phyloP scores from a whole-genome alignment of 805 yeast genomes.

The Nakazawaea anatomiae region DNA sequence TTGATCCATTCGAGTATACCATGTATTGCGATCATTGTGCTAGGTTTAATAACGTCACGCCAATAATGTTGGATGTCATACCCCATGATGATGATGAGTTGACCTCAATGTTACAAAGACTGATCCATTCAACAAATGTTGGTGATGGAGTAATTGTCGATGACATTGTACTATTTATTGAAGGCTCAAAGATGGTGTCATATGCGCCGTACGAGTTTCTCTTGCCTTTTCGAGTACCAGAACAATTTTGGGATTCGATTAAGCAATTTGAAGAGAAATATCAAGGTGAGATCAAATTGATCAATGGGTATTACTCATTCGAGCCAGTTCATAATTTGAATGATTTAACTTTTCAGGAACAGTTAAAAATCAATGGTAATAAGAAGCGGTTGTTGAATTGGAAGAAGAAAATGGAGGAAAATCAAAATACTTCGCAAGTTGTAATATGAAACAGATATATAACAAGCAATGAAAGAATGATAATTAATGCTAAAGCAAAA shows the following conservation, averaged over 20 bases:
- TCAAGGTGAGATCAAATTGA: background rate
- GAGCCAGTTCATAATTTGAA: background rate
- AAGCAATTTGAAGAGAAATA: background rate
- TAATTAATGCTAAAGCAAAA: too few relatives aligned
- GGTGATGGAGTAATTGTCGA: background rate
- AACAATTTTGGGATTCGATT: background rate
- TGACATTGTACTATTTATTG: background rate
- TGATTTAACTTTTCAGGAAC: background rate
- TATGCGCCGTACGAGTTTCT: constrained; percentile 6
- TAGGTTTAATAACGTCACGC: too few relatives aligned
- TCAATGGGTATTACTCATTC: background rate
- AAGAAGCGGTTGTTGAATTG: background rate
- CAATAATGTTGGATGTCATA: too few relatives aligned
- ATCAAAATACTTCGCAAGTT: background rate
- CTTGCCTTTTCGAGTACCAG: constrained; percentile 11
- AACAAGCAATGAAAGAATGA: background rate
- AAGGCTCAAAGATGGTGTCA: constrained; percentile 12
- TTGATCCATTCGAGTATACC: constrained; percentile 1
- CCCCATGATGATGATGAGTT: too few relatives aligned
- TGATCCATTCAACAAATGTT: background rate
- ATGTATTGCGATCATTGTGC: constrained; percentile 1
- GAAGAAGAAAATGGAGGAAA: background rate
- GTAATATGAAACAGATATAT: background rate
- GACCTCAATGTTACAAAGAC: background rate
- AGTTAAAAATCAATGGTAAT: background rate